Evolutionary conservation across 2,329 filamentous ascomycete species (phyloP).

Genomic region (Bipolaris zeicola): DNA sequence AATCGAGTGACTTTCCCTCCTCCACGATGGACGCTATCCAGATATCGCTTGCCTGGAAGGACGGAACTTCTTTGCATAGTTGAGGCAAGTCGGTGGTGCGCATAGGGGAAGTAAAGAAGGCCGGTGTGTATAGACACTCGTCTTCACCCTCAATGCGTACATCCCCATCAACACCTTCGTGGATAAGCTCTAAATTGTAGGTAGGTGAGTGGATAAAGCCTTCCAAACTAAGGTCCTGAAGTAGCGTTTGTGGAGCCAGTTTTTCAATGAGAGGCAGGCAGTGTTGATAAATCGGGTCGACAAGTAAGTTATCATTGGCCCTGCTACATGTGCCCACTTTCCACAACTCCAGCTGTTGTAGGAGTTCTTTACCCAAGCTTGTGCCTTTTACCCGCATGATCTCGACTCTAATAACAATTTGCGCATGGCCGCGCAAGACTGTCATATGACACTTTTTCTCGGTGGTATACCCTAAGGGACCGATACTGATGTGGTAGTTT

Average conservation of each 20-base stretch:
- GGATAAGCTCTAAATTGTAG: slow-evolving; percentile 6
- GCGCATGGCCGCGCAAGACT: background rate
- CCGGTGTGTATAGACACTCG: slow-evolving; percentile 3
- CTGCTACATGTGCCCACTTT: background rate
- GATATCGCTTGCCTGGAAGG: background rate
- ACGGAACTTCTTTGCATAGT: background rate
- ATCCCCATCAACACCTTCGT: background rate
- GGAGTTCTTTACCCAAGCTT: background rate
- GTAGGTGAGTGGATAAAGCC: slow-evolving; percentile 8
- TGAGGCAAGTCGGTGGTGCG: background rate
- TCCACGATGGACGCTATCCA: background rate
- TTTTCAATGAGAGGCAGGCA: slow-evolving; percentile 1
- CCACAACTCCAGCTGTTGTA: background rate
- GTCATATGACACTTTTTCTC: background rate
- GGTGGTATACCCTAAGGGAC: background rate
- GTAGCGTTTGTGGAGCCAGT: slow-evolving; percentile 2
- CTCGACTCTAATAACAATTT: background rate
- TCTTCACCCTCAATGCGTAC: slow-evolving; percentile 4
- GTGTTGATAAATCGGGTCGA: slow-evolving; percentile 7
- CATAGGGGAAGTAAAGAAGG: slow-evolving; percentile 1
- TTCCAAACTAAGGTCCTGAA: slow-evolving; percentile 8
- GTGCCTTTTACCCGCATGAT: background rate
- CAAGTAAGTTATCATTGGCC: background rate
- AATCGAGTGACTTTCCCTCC: background rate
- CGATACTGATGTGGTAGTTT: background rate